Evolutionary conservation across 2,329 filamentous ascomycete genomes (phyloP), one percentile per base, ranked within the genome.

Genomic region (Zasmidium angulare): DNA sequence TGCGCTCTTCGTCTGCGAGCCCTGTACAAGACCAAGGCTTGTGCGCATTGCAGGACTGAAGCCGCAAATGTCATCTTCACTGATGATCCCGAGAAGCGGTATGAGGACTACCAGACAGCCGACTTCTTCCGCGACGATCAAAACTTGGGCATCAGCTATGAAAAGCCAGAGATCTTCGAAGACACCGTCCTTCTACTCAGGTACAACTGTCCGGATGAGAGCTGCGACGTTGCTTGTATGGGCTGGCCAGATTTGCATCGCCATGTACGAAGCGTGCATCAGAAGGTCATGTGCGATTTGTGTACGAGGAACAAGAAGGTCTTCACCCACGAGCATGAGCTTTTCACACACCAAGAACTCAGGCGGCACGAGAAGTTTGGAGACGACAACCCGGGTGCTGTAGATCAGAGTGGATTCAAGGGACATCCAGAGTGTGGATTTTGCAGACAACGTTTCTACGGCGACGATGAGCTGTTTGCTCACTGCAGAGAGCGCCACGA

Each of bases 301-400:
- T 97, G 93, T 76, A 90, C 93, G 6, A 82, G 92, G 61, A 93
- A 97, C 79, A 99, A 99, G 78, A 97, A 96, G 72, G 92, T 97
- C 31, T 99, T 99, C 69, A 97, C 95, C 1, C 95, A 99, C 76
- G 95, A 99, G 76, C 95, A 99, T 73, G 91, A 96, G 63, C 82
- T 99, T 1, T 98, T 97, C 74, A 89, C 90, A 0, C 84, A 86
- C 62, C 84, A 87, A 63, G 91, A 93, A 67, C 81, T 98, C 52
- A 87, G 90, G 66, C 89, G 86, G 69, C 95, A 99, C 74, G 96
- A 98, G 83, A 89, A 86, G 63, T 86, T 89, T 63, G 95, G 95
- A 59, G 95, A 99, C 70, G 91, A 98, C 73, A 89, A 89, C 64
- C 93, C 93, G 2, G 93, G 95, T 31, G 89, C 93, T 0, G 81